A percentile compares a stretch with the other conserved stretches of the same genome.
Evolutionary conservation across 164 flowering plant species (phyloP).

Genomic region (Akebia trifoliata): DNA sequence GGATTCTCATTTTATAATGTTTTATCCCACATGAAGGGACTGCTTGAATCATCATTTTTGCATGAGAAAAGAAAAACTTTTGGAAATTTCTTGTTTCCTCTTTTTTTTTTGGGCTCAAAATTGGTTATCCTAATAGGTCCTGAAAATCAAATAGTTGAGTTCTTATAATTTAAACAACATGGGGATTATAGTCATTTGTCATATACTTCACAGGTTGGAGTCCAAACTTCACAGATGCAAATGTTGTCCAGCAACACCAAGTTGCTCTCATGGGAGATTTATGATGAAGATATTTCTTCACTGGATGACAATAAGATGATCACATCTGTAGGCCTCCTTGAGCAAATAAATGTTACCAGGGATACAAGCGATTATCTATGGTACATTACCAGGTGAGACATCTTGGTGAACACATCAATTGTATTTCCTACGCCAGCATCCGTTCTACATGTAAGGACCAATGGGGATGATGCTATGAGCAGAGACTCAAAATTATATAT

Average conservation of each 20-base stretch:
- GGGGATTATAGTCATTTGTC: background rate
- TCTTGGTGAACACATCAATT: background rate
- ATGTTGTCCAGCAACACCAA: constrained; percentile 48
- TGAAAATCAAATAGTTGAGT: too few relatives aligned
- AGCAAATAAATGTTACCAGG: constrained; percentile 85
- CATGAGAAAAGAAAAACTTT: too few relatives aligned
- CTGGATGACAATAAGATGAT: constrained; percentile 44
- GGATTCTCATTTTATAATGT: too few relatives aligned
- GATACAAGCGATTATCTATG: constrained; percentile 88
- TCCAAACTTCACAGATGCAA: constrained; percentile 59
- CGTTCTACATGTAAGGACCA: background rate
- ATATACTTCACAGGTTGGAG: constrained; percentile 53
- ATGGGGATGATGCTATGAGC: too few relatives aligned
- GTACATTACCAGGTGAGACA: constrained; percentile 83
- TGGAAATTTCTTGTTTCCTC: too few relatives aligned
- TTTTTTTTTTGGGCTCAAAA: too few relatives aligned
- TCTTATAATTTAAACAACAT: background rate
- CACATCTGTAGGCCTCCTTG: constrained; percentile 65
- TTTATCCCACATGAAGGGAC: too few relatives aligned
- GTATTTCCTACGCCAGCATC: background rate
- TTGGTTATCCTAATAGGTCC: too few relatives aligned
- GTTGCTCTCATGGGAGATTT: constrained; percentile 66
- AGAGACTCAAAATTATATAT: background rate
- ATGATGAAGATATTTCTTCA: constrained; percentile 70
- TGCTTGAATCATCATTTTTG: too few relatives aligned